phyloP scores from a whole-genome alignment of 805 yeast genomes.

The Cyberlindnera subsufficiens region DNA sequence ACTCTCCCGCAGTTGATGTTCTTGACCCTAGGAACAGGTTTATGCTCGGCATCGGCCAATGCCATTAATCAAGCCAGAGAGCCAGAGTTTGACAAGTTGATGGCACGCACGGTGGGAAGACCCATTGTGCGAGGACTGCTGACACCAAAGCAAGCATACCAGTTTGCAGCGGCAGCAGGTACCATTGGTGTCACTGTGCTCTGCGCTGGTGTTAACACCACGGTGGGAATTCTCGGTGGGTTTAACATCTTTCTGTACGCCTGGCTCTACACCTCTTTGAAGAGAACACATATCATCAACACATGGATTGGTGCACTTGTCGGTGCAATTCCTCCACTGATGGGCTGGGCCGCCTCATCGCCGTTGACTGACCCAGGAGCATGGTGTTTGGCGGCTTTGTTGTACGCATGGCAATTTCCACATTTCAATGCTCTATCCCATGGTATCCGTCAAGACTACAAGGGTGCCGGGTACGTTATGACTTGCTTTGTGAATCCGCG shows the following conservation, averaged over 20 bases:
- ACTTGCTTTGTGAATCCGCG: conserved; percentile 89
- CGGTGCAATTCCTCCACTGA: conserved; percentile 96
- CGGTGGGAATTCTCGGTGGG: conserved; percentile 77
- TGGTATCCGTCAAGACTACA: conserved; percentile 81
- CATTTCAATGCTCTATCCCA: conserved; percentile 93
- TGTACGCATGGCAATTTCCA: conserved; percentile 98
- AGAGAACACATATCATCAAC: conserved; percentile 76
- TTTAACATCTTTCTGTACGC: conserved; percentile 78
- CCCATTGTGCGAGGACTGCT: conserved; percentile 86
- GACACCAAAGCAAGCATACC: conserved; percentile 69
- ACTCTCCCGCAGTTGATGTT: conserved; percentile 64
- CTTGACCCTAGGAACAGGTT: conserved; percentile 77
- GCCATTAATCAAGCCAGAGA: conserved; percentile 97
- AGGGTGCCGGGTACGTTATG: conserved; percentile 96
- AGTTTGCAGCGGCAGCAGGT: conserved; percentile 76
- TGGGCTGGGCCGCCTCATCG: conserved; percentile 98
- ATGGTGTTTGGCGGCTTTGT: conserved; percentile 85
- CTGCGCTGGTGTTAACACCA: conserved; percentile 77
- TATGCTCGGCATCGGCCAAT: conserved; percentile 91
- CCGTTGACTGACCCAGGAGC: conserved; percentile 83
- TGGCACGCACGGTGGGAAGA: conserved; percentile 83
- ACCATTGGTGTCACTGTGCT: conserved; percentile 61
- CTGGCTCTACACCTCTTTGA: conserved; percentile 87
- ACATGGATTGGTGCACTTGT: conserved; percentile 99
- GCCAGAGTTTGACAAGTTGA: conserved; percentile 78